A percentile compares a stretch with the other conserved stretches of the same genome.
These are phyloP conservation scores for Colletotrichum tamarilloi DNA, from an alignment of 2,329 filamentous ascomycete genomes.

Conservation along the genomic window DNA sequence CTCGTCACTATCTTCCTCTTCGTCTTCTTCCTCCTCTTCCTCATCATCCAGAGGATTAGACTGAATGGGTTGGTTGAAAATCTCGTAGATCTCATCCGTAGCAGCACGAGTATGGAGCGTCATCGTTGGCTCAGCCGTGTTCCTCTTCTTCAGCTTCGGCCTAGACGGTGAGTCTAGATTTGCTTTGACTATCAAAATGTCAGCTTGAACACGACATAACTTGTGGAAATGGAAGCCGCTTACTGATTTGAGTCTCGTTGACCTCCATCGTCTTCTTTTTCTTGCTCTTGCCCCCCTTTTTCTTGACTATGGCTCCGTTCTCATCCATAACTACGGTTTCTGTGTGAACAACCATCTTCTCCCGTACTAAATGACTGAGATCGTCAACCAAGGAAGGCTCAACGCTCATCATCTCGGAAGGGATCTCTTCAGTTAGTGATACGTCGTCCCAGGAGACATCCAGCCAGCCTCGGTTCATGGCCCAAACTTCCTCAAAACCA, in stretches of 20 bases:
- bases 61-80: conserved; percentile 88
- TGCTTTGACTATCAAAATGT: conserved; percentile 77
- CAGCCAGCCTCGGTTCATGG: conserved; percentile 78
- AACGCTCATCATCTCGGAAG: conserved; percentile 12
- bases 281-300: conserved; percentile 63
- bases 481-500: conserved; percentile 93
- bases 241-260: conserved; percentile 93
- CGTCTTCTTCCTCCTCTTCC: conserved; percentile 55
- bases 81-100: conserved; percentile 96
- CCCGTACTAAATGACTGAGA: conserved; percentile 40
- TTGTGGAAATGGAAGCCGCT: conserved; percentile 47
- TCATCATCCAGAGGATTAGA: conserved; percentile 44
- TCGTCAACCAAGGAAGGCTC: conserved; percentile 37
- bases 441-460: conserved; percentile 63
- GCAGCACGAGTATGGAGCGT: conserved; percentile 95
- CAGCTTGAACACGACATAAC: conserved; percentile 37
- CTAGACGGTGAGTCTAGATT: conserved; percentile 90
- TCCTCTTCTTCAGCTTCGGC: conserved; percentile 85
- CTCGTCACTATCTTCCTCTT: conserved; percentile 59
- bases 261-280: conserved; percentile 87
- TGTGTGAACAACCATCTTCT: conserved; percentile 56
- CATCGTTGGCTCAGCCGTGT: conserved; percentile 88
- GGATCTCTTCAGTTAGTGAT: conserved; percentile 23
- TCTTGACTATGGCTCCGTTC: conserved; percentile 64
- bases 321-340: conserved; percentile 65